A percentile compares a stretch with the other conserved stretches of the same genome.
Conservation (phyloP, 1,284 basidiomycete genomes). For the Cryptococcus sp. region DNA sequence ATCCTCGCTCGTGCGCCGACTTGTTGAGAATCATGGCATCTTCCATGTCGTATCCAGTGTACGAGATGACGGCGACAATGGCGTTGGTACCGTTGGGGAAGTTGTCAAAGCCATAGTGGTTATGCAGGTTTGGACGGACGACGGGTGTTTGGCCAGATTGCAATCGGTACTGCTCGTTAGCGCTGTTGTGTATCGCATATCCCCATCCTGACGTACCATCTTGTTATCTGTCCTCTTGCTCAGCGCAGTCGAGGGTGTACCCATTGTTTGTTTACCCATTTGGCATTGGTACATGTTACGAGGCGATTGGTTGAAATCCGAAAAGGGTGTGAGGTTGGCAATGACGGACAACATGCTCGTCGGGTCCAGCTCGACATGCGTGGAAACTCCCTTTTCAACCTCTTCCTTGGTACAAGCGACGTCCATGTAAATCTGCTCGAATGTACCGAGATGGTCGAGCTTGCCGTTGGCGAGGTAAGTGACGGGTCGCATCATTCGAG, state of each 20-base stretch:
- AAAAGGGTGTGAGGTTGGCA: constrained; percentile 60
- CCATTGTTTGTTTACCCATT: constrained; percentile 99
- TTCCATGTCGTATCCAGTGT: constrained; percentile 99
- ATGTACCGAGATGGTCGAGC: constrained; percentile 88
- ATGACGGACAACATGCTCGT: constrained; percentile 87
- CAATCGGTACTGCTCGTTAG: constrained; percentile 61
- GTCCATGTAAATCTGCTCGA: constrained; percentile 99
- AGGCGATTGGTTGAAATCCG: constrained; percentile 86
- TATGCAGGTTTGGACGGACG: constrained; percentile 86
- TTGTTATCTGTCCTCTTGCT: constrained; percentile 96
- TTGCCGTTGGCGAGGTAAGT: constrained; percentile 80
- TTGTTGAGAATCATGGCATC: constrained; percentile 99
- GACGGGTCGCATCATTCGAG: constrained; percentile 98
- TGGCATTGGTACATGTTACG: constrained; percentile 64
- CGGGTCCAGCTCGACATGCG: constrained; percentile 89
- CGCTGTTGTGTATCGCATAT: no score
- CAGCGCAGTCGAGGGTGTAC: constrained; percentile 88
- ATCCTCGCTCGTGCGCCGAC: constrained; percentile 95
- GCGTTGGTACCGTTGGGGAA: constrained; percentile 99
- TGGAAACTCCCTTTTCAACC: constrained; percentile 72
- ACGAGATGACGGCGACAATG: constrained; percentile 97
- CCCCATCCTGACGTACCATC: constrained; percentile 48
- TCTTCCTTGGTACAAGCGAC: constrained; percentile 89
- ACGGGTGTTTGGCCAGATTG: constrained; percentile 94
- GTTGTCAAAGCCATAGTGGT: constrained; percentile 96